Conservation (phyloP, 345 rosid genomes). For the Syzygium aqueum region DNA sequence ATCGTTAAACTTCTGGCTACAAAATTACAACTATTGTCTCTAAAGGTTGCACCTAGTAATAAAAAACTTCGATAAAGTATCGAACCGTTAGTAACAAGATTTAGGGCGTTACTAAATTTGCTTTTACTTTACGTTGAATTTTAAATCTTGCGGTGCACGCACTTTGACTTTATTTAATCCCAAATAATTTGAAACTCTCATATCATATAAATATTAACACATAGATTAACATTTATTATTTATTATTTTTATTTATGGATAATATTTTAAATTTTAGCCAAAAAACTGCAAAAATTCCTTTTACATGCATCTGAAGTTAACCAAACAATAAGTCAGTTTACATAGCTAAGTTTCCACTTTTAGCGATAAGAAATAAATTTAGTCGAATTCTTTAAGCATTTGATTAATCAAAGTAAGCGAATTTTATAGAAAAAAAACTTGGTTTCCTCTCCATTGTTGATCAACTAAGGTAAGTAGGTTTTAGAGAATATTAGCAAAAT, state of each 20-base stretch:
- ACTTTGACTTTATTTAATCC: background rate
- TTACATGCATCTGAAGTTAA: background rate
- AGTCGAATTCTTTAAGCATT: background rate
- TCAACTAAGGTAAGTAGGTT: background rate
- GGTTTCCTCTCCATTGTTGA: no score
- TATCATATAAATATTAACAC: background rate
- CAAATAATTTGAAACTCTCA: background rate
- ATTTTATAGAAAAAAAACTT: no score
- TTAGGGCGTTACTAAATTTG: background rate
- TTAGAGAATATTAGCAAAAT: background rate
- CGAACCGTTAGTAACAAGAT: background rate
- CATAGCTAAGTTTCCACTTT: background rate
- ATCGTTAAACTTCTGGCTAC: background rate
- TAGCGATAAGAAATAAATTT: background rate
- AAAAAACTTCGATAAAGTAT: background rate
- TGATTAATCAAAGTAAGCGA: background rate
- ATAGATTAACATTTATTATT: background rate
- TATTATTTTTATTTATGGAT: background rate
- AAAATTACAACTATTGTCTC: background rate
- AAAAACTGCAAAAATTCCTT: background rate
- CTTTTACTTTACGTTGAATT: background rate
- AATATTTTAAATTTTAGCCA: background rate
- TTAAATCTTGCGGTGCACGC: background rate
- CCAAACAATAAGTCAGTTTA: background rate
- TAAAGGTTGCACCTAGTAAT: background rate